phyloP scores from a whole-genome alignment of 495 filamentous ascomycete species.

The Lophiostoma macrostomum region DNA sequence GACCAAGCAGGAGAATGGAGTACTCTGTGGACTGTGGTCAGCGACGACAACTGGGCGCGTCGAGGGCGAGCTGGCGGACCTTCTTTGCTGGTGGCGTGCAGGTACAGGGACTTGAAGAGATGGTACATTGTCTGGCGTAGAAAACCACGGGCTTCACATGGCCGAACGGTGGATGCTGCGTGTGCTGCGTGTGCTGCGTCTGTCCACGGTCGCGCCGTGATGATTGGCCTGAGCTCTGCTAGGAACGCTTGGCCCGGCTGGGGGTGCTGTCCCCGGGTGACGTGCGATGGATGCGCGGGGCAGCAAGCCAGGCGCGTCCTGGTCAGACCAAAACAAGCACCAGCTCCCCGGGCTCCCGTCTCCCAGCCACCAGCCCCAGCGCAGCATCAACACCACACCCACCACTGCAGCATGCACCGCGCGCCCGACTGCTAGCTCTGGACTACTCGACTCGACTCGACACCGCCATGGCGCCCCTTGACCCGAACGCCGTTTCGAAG shows the following conservation, averaged over 20 bases:
- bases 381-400: background rate
- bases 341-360: background rate
- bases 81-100: conserved; percentile 93
- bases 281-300: too few species aligned
- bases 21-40: conserved; percentile 63
- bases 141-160: conserved; percentile 13
- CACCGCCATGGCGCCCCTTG: conserved; percentile 33
- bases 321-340: background rate
- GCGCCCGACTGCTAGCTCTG: background rate
- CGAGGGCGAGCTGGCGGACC: conserved; percentile 46
- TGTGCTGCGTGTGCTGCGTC: too few species aligned
- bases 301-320: too few species aligned
- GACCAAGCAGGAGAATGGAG: conserved; percentile 91
- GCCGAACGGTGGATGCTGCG: too few species aligned
- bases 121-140: conserved; percentile 74
- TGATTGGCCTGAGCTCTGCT: too few species aligned
- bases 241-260: too few species aligned
- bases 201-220: too few species aligned
- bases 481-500: conserved; percentile 15
- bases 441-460: background rate
- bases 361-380: background rate
- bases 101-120: conserved; percentile 89
- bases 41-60: background rate
- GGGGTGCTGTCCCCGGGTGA: too few species aligned
- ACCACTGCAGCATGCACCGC: background rate